Evolutionary conservation across 257 asterid species (phyloP), one percentile per base, ranked within the genome.

Genomic region (Solanum neorickii): DNA sequence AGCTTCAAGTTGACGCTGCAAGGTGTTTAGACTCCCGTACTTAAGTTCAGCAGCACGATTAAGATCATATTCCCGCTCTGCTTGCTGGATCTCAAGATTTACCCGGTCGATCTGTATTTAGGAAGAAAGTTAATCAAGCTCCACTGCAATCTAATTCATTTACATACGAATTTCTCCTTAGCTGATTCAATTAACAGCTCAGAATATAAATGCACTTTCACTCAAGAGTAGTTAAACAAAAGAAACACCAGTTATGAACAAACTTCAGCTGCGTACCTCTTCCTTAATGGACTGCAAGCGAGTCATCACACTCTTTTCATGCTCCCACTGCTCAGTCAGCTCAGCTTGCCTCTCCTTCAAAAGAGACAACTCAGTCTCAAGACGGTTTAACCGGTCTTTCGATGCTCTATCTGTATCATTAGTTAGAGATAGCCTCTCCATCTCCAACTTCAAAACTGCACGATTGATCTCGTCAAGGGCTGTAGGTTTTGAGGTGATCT

Each of bases 1-100:
- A 65, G 90, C 87, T 82, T 80, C 98, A 39, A 96, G 99, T 86
- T 96, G 99, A 29, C 98, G 98, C 89, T 95, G 98, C 89, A 96
- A 94, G 70, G 99, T 89, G 80, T 94, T 95, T 74, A 95, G 90
- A 92, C 95, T 96, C 82, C 98, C 98, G 23, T 96, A 96, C 88
- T 96, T 96, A 86, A 96, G 89, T 89, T 96, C 99, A 37, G 99
- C 99, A 23, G 99, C 99, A 84, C 98, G 98, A 77, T 95, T 96
- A 88, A 96, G 98, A 88, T 96, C 98, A 76, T 95, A 96, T 85
- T 96, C 99, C 69, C 99, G 91, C 91, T 96, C 99, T 16, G 99
- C 99, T 89, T 94, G 98, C 92, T 95, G 98, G 90, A 96, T 95
- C 96, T 96, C 99, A 65, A 96, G 92, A 90, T 96, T 96, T 56